Percentiles rank a stretch among this genome's conserved stretches.
Conservation (phyloP, 768 basidiomycete genomes). For the Thelephora aurantiotincta region DNA sequence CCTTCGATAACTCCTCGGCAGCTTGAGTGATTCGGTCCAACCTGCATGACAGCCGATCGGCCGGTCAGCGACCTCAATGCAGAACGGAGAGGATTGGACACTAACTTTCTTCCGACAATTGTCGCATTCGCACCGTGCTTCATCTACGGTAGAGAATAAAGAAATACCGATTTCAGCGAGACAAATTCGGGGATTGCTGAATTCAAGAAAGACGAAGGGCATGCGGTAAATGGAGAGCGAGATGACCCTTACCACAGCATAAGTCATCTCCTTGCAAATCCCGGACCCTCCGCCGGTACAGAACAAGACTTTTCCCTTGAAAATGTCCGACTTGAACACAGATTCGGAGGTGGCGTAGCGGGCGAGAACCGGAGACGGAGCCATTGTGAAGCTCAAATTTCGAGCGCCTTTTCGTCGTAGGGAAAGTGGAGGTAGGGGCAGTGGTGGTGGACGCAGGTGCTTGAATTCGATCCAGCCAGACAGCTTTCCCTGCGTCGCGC, state of each 20-base stretch:
- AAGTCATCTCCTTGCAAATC: slow-evolving; percentile 83
- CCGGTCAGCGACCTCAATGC: neutral
- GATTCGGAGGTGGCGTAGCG: slow-evolving; percentile 38
- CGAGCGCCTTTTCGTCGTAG: too few relatives aligned
- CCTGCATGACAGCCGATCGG: slow-evolving; percentile 21
- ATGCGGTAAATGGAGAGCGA: neutral
- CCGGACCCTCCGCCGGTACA: slow-evolving; percentile 90
- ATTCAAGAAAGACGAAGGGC: neutral
- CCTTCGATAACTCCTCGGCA: slow-evolving; percentile 54
- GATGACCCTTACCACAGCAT: slow-evolving; percentile 48
- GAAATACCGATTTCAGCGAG: neutral
- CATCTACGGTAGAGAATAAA: slow-evolving; percentile 40
- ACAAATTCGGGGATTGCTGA: neutral
- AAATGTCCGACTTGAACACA: slow-evolving; percentile 68
- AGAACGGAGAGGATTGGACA: slow-evolving; percentile 6
- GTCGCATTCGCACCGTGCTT: slow-evolving; percentile 66
- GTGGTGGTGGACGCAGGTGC: too few relatives aligned
- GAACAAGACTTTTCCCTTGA: slow-evolving; percentile 83
- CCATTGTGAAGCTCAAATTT: too few relatives aligned
- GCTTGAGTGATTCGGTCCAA: slow-evolving; percentile 55
- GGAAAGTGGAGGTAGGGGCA: too few relatives aligned
- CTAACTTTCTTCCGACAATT: slow-evolving; percentile 83
- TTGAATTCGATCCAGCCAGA: too few relatives aligned
- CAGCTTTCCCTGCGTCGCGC: slow-evolving; percentile 35
- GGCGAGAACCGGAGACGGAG: slow-evolving; percentile 12